Conservation (phyloP, 768 basidiomycete species). For the Auricularia heimuer region DNA sequence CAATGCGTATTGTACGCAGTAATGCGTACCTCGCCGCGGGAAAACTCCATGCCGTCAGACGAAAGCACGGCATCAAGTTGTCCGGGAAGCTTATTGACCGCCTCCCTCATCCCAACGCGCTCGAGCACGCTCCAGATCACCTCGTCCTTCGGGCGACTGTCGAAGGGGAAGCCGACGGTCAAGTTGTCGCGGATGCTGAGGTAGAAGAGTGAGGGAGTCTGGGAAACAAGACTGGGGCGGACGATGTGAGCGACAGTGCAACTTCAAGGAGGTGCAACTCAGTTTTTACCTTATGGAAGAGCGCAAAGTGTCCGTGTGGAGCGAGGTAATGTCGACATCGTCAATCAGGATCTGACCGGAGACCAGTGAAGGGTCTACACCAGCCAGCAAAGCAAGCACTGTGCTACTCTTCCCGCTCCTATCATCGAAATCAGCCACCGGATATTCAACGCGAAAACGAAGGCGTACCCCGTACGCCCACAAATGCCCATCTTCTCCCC, state of each 20-base stretch:
- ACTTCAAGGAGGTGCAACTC: background rate
- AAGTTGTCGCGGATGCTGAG: slow-evolving; percentile 6
- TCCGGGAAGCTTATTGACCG: background rate
- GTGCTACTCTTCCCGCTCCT: slow-evolving; percentile 7
- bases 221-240: slow-evolving; percentile 1
- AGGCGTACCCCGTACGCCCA: slow-evolving; percentile 6
- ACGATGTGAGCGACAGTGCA: background rate
- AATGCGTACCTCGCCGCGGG: slow-evolving; percentile 7
- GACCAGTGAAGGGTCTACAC: background rate
- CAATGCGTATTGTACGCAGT: too few species aligned
- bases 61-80: slow-evolving; percentile 2
- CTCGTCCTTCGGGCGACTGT: background rate
- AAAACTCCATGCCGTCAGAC: slow-evolving; percentile 1
- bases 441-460: background rate
- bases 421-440: background rate
- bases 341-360: slow-evolving; percentile 7
- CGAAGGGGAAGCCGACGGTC: background rate
- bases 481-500: slow-evolving; percentile 9
- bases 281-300: background rate
- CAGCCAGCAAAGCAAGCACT: background rate
- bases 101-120: slow-evolving; percentile 5
- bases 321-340: slow-evolving; percentile 3
- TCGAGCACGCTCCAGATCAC: slow-evolving; percentile 6
- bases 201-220: slow-evolving; percentile 4
- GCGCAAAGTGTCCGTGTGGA: background rate